Evolutionary conservation across 192 early-diverging fungal genomes (phyloP).

Genomic region (Neocallimastix lanati): DNA sequence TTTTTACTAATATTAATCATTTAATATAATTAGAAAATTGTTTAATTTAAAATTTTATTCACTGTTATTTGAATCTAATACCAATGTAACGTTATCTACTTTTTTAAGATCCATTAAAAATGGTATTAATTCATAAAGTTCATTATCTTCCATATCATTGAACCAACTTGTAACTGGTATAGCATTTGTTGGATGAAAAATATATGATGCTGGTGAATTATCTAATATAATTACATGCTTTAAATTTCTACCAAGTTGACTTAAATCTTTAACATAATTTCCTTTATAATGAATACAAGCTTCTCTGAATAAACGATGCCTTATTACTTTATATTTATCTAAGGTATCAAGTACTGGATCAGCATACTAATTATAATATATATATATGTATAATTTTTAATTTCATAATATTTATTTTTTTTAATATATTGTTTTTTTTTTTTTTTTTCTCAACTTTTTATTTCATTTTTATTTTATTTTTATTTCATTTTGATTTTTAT

Average conservation of each 20-base stretch:
- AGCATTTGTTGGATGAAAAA: constrained; percentile 89
- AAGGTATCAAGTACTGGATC: constrained; percentile 93
- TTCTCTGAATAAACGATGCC: constrained; percentile 89
- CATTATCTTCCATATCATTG: constrained; percentile 89
- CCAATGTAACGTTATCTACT: constrained; percentile 44
- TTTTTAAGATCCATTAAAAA: constrained; percentile 80
- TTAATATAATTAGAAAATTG: no score
- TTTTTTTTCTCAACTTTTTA: no score
- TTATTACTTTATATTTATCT: constrained; percentile 64
- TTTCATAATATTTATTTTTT: no score
- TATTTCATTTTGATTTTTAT: no score
- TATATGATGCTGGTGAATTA: constrained; percentile 89
- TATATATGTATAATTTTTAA: no score
- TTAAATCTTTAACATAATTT: constrained; percentile 94
- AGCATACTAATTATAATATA: no score
- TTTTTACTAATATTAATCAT: no score
- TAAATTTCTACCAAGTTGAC: constrained; percentile 69
- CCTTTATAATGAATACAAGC: constrained; percentile 87
- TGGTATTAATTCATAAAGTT: constrained; percentile 81
- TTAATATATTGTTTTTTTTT: no score
- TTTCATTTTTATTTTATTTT: no score
- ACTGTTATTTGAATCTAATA: not conserved
- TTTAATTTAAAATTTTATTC: no score
- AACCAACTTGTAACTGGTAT: constrained; percentile 93
- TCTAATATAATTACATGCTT: constrained; percentile 78